phyloP scores from a whole-genome alignment of 768 basidiomycete genomes.

The Gloeophyllum trabeum region DNA sequence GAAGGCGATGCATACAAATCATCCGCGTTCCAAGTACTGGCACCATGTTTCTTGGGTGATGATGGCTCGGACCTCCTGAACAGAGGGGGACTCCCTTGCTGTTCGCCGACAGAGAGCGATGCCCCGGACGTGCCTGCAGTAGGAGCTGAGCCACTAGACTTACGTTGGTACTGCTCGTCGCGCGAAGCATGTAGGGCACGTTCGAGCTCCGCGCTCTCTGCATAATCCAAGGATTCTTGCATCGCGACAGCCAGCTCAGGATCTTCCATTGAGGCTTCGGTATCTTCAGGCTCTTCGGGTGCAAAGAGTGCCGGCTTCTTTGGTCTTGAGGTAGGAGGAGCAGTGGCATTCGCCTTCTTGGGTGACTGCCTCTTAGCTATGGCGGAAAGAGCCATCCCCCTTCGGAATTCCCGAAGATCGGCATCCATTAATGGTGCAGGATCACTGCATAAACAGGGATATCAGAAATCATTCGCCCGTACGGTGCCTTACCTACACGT shows the following conservation, averaged over 20 bases:
- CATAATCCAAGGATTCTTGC: conserved; percentile 43
- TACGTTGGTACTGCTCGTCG: no score
- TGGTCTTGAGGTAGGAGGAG: conserved; percentile 20
- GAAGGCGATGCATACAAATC: conserved; percentile 40
- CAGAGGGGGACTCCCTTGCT: no score
- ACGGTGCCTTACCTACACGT: conserved; percentile 38
- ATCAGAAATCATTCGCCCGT: not conserved
- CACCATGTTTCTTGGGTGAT: no score
- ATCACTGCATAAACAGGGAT: not conserved
- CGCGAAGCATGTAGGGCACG: conserved; percentile 19
- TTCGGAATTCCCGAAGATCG: conserved; percentile 53
- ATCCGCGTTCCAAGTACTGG: no score
- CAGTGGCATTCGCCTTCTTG: conserved; percentile 21
- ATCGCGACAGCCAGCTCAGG: conserved; percentile 47
- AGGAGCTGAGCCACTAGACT: no score
- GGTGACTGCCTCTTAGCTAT: conserved; percentile 37
- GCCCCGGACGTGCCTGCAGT: no score
- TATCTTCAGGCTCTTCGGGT: conserved; percentile 33
- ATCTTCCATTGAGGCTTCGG: conserved; percentile 28
- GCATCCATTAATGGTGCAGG: conserved; percentile 28
- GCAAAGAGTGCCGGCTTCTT: conserved; percentile 37
- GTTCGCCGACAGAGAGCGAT: no score
- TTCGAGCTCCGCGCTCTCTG: conserved; percentile 17
- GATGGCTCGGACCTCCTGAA: no score
- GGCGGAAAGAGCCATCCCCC: conserved; percentile 49